These are phyloP conservation scores for Monsonia emarginata DNA, from an alignment of 441 rosid species.

Conservation along the genomic window DNA sequence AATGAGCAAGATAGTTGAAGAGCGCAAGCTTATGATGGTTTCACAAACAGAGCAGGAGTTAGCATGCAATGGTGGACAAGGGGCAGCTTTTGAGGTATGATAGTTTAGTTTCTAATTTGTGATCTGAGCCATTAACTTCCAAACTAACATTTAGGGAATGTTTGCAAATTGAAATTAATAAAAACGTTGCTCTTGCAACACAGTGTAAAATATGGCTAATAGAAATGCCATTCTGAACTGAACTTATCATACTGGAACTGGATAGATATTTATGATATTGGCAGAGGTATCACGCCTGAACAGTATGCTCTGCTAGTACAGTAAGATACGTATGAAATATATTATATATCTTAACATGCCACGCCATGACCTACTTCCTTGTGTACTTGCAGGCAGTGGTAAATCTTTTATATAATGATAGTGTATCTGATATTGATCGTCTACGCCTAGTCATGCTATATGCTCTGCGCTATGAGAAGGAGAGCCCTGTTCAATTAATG, in stretches of 20 bases:
- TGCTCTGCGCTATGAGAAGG: slow-evolving; percentile 96
- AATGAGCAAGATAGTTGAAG: slow-evolving; percentile 94
- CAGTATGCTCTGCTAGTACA: no score
- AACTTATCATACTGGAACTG: background rate
- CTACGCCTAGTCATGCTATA: slow-evolving; percentile 79
- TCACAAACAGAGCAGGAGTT: slow-evolving; percentile 94
- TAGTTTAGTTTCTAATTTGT: background rate
- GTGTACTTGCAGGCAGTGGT: slow-evolving; percentile 67
- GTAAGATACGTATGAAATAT: background rate
- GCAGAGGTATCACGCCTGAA: background rate
- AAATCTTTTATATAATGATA: slow-evolving; percentile 73
- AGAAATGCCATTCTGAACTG: background rate
- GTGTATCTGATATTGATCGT: slow-evolving; percentile 69
- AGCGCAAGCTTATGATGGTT: slow-evolving; percentile 78
- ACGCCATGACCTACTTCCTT: slow-evolving; percentile 11
- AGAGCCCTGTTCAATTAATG: slow-evolving; percentile 92
- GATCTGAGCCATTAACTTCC: background rate
- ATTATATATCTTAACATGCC: background rate
- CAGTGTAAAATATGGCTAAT: background rate
- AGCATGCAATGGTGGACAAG: slow-evolving; percentile 97
- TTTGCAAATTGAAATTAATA: background rate
- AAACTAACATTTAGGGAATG: background rate
- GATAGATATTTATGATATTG: background rate
- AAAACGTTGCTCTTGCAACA: background rate
- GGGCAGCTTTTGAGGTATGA: slow-evolving; percentile 84